Evolutionary conservation across 805 yeast species (phyloP).

Genomic region (Kuraishia borneana): DNA sequence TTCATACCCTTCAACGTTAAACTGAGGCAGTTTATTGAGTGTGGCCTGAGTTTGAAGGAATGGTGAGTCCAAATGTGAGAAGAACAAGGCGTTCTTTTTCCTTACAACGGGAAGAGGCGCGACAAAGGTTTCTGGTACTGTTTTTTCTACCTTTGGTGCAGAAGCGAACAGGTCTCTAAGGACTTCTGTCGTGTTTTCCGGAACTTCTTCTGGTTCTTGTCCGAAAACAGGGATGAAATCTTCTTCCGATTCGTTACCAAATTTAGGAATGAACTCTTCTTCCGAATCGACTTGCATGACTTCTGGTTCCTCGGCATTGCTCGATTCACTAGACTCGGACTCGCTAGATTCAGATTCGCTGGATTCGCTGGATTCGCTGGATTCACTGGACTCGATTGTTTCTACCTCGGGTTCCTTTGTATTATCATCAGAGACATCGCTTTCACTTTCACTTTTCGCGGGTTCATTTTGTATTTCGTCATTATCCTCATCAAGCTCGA

Average conservation of each 20-base stretch:
- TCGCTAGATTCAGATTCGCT: constrained; percentile 3
- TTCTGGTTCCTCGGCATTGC: constrained; percentile 18
- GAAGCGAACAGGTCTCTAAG: constrained; percentile 52
- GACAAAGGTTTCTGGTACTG: constrained; percentile 1
- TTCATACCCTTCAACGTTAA: constrained; percentile 38
- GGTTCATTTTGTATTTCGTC: constrained; percentile 17
- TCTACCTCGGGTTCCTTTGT: constrained; percentile 12
- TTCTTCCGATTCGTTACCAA: constrained; percentile 20
- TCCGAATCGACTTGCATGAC: constrained; percentile 9
- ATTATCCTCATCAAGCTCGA: constrained; percentile 11
- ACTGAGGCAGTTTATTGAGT: constrained; percentile 40
- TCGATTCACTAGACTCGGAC: constrained; percentile 2
- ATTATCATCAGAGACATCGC: constrained; percentile 7
- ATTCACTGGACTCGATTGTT: constrained; percentile 8
- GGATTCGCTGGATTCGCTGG: constrained; percentile 5
- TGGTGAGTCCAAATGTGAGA: constrained; percentile 78
- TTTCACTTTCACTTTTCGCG: constrained; percentile 7
- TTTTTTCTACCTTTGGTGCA: constrained; percentile 25
- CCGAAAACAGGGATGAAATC: constrained; percentile 4
- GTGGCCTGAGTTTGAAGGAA: constrained; percentile 81
- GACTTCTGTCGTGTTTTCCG: constrained; percentile 42
- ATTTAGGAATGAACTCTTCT: constrained; percentile 45
- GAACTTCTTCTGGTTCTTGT: constrained; percentile 10
- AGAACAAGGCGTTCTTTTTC: constrained; percentile 43
- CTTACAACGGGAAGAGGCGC: constrained; percentile 10